Evolutionary conservation across 352 stramenopile genomes (phyloP).

Genomic region (Pythium aristosporum): DNA sequence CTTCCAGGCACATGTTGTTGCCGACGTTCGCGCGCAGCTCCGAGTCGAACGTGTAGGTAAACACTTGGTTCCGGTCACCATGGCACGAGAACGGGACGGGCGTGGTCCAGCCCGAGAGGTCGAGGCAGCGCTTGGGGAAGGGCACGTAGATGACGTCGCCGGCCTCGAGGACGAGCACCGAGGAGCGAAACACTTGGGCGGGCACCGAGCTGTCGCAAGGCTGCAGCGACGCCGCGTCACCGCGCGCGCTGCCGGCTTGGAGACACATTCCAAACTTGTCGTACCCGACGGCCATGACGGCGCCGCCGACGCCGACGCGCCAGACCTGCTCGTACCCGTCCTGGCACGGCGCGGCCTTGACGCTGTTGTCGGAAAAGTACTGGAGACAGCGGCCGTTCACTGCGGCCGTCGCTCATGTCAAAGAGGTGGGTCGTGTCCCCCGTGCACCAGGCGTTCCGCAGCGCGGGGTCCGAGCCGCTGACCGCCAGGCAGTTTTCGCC

Average conservation of each 20-base stretch:
- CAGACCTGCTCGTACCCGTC: constrained; percentile 1
- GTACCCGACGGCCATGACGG: background rate
- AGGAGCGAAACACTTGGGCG: background rate
- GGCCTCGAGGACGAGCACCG: too few species aligned
- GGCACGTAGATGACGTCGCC: background rate
- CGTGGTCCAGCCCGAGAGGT: background rate
- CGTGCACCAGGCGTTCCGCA: constrained; percentile 4
- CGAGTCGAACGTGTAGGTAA: background rate
- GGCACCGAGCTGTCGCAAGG: background rate
- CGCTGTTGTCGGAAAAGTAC: background rate
- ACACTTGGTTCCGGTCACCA: constrained; percentile 6
- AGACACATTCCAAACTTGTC: constrained; percentile 15
- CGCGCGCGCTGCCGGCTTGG: background rate
- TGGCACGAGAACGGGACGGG: background rate
- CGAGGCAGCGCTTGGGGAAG: background rate
- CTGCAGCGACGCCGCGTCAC: background rate
- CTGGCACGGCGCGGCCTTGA: background rate
- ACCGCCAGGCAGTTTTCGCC: constrained; percentile 10
- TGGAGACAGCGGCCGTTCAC: constrained; percentile 10
- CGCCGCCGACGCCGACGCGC: background rate
- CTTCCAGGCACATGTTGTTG: background rate
- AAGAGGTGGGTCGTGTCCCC: constrained; percentile 4
- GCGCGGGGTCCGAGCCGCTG: background rate
- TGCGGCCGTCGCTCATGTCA: background rate
- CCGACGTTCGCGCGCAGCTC: constrained; percentile 6